Evolutionary conservation across 768 basidiomycete species (phyloP).

Genomic region (Suillus spraguei): DNA sequence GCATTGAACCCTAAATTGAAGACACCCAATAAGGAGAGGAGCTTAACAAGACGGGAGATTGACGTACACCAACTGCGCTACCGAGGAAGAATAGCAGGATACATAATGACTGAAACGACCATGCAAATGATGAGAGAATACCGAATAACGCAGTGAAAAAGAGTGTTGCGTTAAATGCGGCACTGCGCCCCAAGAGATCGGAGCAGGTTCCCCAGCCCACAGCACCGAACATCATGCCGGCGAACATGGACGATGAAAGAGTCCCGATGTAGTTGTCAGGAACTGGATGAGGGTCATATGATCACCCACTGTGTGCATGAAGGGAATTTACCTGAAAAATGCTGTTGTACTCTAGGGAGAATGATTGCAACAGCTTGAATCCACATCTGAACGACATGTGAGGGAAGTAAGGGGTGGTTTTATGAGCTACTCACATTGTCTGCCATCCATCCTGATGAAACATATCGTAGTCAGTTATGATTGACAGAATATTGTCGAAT

Average conservation of each 20-base stretch:
- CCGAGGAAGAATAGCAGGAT: slow-evolving; percentile 84
- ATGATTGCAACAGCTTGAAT: slow-evolving; percentile 90
- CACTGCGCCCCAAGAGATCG: slow-evolving; percentile 84
- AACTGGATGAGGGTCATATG: slow-evolving; percentile 44
- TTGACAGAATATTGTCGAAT: neutral
- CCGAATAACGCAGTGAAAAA: slow-evolving; percentile 92
- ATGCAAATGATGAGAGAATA: slow-evolving; percentile 72
- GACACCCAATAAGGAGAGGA: slow-evolving; percentile 8
- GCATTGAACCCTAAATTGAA: slow-evolving; percentile 82
- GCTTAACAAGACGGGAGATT: neutral
- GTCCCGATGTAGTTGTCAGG: slow-evolving; percentile 77
- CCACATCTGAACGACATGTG: slow-evolving; percentile 73
- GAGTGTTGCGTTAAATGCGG: slow-evolving; percentile 92
- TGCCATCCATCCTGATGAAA: slow-evolving; percentile 79
- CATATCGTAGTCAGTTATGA: slow-evolving; percentile 8
- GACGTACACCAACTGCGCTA: slow-evolving; percentile 86
- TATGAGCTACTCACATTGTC: slow-evolving; percentile 67
- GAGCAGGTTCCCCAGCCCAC: slow-evolving; percentile 93
- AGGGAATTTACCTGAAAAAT: slow-evolving; percentile 64
- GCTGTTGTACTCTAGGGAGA: slow-evolving; percentile 93
- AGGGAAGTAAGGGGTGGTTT: slow-evolving; percentile 20
- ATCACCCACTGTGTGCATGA: slow-evolving; percentile 11
- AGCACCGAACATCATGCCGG: slow-evolving; percentile 97
- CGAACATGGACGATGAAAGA: slow-evolving; percentile 88
- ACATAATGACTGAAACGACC: slow-evolving; percentile 71